Conservation (phyloP, 2,329 filamentous ascomycete genomes). For the Pseudogymnoascus sp. region DNA sequence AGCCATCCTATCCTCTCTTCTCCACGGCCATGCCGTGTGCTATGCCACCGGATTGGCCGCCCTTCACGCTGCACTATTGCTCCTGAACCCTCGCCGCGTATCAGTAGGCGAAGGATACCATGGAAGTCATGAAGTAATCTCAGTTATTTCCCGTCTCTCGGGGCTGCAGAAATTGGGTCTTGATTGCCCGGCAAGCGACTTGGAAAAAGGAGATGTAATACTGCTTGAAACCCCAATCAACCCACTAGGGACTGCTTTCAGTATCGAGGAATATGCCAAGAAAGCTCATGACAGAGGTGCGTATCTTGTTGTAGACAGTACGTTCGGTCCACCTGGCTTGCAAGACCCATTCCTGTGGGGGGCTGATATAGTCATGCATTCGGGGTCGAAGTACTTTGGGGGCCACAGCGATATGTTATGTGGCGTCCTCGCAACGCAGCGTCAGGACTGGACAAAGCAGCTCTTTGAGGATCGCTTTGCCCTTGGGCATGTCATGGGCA, state of each 20-base stretch:
- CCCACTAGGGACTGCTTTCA: conserved; percentile 72
- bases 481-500: conserved; percentile 83
- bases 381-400: conserved; percentile 91
- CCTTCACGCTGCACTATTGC: conserved; percentile 80
- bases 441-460: conserved; percentile 50
- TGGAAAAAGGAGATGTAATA: conserved; percentile 73
- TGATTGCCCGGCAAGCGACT: conserved; percentile 55
- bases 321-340: conserved; percentile 84
- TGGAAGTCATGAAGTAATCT: conserved; percentile 81
- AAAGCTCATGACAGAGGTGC: conserved; percentile 67
- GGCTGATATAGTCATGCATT: conserved; percentile 85
- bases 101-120: conserved; percentile 85
- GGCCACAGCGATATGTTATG: conserved; percentile 92
- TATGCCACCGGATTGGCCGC: conserved; percentile 82
- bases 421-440: conserved; percentile 66
- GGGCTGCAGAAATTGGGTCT: conserved; percentile 67
- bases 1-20: conserved; percentile 65
- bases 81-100: conserved; percentile 73
- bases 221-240: conserved; percentile 93
- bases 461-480: conserved; percentile 65
- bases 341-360: conserved; percentile 78
- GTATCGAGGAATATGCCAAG: conserved; percentile 63
- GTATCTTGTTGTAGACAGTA: conserved; percentile 78
- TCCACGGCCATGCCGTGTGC: conserved; percentile 62
- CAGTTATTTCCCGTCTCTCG: conserved; percentile 65